Evolutionary conservation across 1,284 basidiomycete genomes (phyloP).

Genomic region (Leccinum variabile): DNA sequence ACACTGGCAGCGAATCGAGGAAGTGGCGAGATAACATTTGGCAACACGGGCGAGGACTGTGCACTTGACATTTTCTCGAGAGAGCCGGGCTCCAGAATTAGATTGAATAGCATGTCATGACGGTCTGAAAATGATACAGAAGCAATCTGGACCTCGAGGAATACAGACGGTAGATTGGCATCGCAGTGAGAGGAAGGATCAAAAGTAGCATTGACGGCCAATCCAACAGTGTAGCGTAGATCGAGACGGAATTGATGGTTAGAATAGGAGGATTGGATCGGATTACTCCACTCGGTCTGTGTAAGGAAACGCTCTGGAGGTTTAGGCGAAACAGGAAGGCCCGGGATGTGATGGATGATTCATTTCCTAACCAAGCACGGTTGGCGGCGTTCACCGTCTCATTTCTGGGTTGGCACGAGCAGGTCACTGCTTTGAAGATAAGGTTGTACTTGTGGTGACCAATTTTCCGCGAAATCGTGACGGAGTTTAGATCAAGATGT

Average conservation of each 20-base stretch:
- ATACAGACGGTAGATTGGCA: constrained; percentile 57
- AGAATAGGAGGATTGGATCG: constrained; percentile 42
- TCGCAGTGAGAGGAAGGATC: constrained; percentile 53
- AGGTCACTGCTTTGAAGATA: constrained; percentile 40
- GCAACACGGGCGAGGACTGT: constrained; percentile 25
- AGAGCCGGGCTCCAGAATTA: constrained; percentile 31
- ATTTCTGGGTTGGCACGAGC: constrained; percentile 48
- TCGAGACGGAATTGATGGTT: constrained; percentile 42
- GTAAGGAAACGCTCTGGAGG: constrained; percentile 38
- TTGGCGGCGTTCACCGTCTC: constrained; percentile 47
- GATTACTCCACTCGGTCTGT: constrained; percentile 20
- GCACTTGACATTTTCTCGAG: constrained; percentile 19
- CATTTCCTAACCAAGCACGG: constrained; percentile 53
- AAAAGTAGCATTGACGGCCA: constrained; percentile 48
- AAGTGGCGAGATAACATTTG: constrained; percentile 41
- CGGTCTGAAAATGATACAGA: constrained; percentile 52
- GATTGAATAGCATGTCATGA: constrained; percentile 48
- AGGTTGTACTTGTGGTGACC: constrained; percentile 40
- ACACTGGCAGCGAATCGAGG: constrained; percentile 53
- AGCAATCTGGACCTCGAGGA: constrained; percentile 48
- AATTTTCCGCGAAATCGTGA: constrained; percentile 36
- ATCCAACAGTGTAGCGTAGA: constrained; percentile 51
- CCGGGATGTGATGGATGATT: constrained; percentile 37
- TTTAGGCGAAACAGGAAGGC: constrained; percentile 48
- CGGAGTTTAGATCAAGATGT: constrained; percentile 24